Base-by-base conservation (phyloP, 768 basidiomycete species). In the Mycena albidolilacea region DNA sequence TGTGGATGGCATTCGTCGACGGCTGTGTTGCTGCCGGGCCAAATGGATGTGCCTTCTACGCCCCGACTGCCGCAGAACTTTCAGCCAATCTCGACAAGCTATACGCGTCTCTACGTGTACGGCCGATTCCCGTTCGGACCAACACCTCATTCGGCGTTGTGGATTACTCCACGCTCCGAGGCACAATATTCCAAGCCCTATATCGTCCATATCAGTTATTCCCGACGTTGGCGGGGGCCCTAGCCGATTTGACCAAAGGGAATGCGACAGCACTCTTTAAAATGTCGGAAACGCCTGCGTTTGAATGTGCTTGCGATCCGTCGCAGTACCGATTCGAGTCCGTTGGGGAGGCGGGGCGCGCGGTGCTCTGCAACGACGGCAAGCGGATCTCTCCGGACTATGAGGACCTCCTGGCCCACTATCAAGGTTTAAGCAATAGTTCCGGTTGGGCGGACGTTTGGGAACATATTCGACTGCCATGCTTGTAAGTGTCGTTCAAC, bases 11-110 rank as follows among this genome's bases (percentile, higher is more conserved):
- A 9, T 87, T 88, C 73, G 84, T 81, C 64, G 75, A 78, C 4
- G 79, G 78, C 17, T 87, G 86, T 65, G 78, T 79, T 43, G 77
- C 79, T 0, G 85, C 84, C 0, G 87, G 86, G 0, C 83, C 83
- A 0, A 52, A 30, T 30, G 30, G 30, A 4, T 30, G 30, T 30
- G 30, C 30, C 30, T 30, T 30, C 30, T 30, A 30, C 75, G 82
- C 85, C 9, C 78, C 83, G 0, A 81, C 81, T 2, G 75, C 86
- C 0, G 75, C 75, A 0, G 78, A 79, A 3, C 83, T 87, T 23
- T 72, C 76, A 4, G 75, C 76, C 14, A 87, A 86, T 50, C 75
- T 86, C 5, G 83, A 83, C 1, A 65, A 64, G 0, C 70, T 87
- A 0, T 84, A 82, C 61, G 78, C 80, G 2, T 66, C 77, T n/a